Conservation (phyloP, 108 stramenopile species). For the Cyclotella atomus region DNA sequence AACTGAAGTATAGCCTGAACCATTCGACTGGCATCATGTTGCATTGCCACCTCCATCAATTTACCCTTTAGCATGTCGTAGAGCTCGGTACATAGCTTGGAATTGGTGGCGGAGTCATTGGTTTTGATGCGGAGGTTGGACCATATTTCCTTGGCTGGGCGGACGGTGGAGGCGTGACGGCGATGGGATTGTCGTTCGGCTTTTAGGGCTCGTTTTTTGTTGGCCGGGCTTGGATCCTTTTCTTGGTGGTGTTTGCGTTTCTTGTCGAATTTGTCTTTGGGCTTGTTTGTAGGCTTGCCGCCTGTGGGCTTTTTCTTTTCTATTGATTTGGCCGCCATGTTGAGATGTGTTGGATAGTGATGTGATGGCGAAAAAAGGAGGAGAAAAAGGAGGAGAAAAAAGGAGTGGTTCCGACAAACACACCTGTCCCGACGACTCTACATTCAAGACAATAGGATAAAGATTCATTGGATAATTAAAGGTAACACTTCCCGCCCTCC, state of each 20-base stretch:
- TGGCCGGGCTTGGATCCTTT: conserved; percentile 25
- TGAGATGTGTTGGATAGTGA: background rate
- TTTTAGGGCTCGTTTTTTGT: conserved; percentile 78
- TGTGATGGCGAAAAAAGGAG: no score
- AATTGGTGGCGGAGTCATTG: conserved; percentile 68
- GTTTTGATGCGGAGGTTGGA: conserved; percentile 82
- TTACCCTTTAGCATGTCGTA: conserved; percentile 78
- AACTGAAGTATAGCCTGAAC: conserved; percentile 91
- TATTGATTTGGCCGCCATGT: conserved; percentile 15
- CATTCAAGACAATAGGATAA: no score
- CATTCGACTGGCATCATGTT: conserved; percentile 91
- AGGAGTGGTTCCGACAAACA: no score
- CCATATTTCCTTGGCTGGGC: conserved; percentile 83
- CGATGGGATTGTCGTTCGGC: conserved; percentile 87
- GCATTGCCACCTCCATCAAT: conserved; percentile 82
- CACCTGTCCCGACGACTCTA: no score
- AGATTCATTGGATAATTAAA: no score
- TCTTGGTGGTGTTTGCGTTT: background rate
- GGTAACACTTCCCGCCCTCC: no score
- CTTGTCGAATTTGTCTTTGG: background rate
- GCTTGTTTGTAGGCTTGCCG: background rate
- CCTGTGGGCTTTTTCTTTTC: no score
- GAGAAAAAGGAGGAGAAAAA: no score
- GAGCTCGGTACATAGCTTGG: conserved; percentile 66
- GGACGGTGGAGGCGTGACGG: conserved; percentile 74